phyloP scores from a whole-genome alignment of 2,329 filamentous ascomycete genomes.

The Hymenoscyphus fructigenus region DNA sequence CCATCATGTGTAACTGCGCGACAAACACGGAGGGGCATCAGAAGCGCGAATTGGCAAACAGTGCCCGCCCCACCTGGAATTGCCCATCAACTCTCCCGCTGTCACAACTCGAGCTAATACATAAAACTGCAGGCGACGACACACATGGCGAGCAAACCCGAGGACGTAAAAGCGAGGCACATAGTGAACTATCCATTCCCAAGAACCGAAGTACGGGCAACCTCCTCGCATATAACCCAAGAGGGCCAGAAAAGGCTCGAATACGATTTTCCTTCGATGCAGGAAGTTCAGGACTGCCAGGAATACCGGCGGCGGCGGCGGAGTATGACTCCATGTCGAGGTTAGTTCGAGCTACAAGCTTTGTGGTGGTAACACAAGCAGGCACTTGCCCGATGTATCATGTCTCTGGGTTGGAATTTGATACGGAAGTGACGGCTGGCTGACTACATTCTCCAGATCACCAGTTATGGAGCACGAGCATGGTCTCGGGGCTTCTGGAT shows the following conservation, averaged over 20 bases:
- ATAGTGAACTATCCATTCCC: constrained; percentile 45
- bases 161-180: constrained; percentile 22
- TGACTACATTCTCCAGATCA: constrained; percentile 55
- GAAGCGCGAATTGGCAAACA: constrained; percentile 2
- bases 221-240: constrained; percentile 44
- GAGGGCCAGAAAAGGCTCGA: constrained; percentile 54
- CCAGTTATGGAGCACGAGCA: constrained; percentile 87
- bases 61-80: neutral
- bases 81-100: neutral
- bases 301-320: constrained; percentile 39
- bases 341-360: constrained; percentile 48
- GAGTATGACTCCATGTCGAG: constrained; percentile 73
- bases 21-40: neutral
- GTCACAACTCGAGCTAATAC: neutral
- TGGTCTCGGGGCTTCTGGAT: constrained; percentile 78
- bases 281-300: constrained; percentile 40
- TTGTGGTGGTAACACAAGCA: constrained; percentile 4
- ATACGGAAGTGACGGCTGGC: constrained; percentile 13
- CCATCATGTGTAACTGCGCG: neutral
- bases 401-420: constrained; percentile 16
- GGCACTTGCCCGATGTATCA: constrained; percentile 22
- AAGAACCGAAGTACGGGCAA: constrained; percentile 68
- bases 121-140: constrained; percentile 28
- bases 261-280: constrained; percentile 78
- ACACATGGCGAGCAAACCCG: constrained; percentile 23